Percentiles rank a stretch among this genome's conserved stretches.
Evolutionary conservation across 2,329 filamentous ascomycete species (phyloP).

Genomic region (Botrytis tulipae): DNA sequence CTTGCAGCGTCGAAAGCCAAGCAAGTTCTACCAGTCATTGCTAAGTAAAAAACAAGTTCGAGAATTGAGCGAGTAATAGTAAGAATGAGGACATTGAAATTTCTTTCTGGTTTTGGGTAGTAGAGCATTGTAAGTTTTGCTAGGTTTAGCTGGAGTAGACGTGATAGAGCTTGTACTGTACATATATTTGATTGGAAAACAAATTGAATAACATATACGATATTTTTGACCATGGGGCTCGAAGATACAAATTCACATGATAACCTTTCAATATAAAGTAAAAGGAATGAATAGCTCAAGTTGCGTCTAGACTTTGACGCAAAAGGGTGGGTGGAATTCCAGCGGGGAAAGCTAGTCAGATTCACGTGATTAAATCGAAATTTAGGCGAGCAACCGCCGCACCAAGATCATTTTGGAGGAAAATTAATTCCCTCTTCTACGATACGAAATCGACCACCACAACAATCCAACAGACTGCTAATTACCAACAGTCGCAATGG

Average conservation of each 20-base stretch:
- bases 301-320: not conserved
- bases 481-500: slow-evolving; percentile 23
- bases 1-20: slow-evolving; percentile 61
- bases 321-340: not conserved
- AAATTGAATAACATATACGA: not conserved
- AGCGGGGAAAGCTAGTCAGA: not conserved
- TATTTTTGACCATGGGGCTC: not conserved
- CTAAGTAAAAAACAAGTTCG: slow-evolving; percentile 28
- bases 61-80: slow-evolving; percentile 3
- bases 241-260: not conserved
- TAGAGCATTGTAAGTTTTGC: not conserved
- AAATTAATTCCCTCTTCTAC: not conserved
- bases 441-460: slow-evolving; percentile 10
- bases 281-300: not conserved
- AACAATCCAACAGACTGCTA: slow-evolving; percentile 20
- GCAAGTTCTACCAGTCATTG: slow-evolving; percentile 32
- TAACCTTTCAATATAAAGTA: not conserved
- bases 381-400: slow-evolving; percentile 12
- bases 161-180: slow-evolving; percentile 21
- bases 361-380: slow-evolving; percentile 1
- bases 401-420: not conserved
- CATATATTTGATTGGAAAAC: slow-evolving; percentile 5
- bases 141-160: slow-evolving; percentile 1
- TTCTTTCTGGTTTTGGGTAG: not conserved
- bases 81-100: slow-evolving; percentile 17